Conservation (phyloP, 306 rosid species). For the Cyamopsis tetragonoloba region DNA sequence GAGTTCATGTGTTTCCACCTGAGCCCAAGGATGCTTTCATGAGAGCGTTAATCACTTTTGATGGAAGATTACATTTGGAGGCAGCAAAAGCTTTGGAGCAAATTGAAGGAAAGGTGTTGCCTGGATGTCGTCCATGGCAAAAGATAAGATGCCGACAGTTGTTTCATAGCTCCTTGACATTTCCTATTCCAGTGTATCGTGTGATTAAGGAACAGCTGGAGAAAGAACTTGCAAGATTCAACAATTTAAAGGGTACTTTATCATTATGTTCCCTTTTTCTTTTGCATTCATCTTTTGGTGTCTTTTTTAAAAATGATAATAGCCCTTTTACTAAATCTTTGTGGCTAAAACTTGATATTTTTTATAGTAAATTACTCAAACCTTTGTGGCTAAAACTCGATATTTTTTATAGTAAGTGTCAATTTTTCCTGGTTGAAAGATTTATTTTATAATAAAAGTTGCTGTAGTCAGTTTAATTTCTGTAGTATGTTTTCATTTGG, state of each 20-base stretch:
- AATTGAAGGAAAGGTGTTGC: conserved; percentile 74
- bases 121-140: conserved; percentile 81
- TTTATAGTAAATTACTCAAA: background rate
- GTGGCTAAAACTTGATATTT: background rate
- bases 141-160: conserved; percentile 81
- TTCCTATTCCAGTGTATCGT: conserved; percentile 51
- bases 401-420: background rate
- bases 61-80: conserved; percentile 91
- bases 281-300: conserved; percentile 6
- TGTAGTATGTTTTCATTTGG: background rate
- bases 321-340: conserved; percentile 13
- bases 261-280: conserved; percentile 7
- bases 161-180: conserved; percentile 69
- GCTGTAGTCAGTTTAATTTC: background rate
- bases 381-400: background rate
- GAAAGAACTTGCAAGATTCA: conserved; percentile 48
- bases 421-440: background rate
- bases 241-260: conserved; percentile 45
- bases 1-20: conserved; percentile 67
- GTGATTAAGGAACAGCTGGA: conserved; percentile 62
- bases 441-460: background rate
- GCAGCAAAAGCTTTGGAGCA: conserved; percentile 90
- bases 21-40: conserved; percentile 57
- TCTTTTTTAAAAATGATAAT: background rate
- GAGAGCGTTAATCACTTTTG: conserved; percentile 72